Percentiles rank a stretch among this genome's conserved stretches.
Evolutionary conservation across 164 flowering plant species (phyloP).

Genomic region (grape (Vitis vinifera)): DNA sequence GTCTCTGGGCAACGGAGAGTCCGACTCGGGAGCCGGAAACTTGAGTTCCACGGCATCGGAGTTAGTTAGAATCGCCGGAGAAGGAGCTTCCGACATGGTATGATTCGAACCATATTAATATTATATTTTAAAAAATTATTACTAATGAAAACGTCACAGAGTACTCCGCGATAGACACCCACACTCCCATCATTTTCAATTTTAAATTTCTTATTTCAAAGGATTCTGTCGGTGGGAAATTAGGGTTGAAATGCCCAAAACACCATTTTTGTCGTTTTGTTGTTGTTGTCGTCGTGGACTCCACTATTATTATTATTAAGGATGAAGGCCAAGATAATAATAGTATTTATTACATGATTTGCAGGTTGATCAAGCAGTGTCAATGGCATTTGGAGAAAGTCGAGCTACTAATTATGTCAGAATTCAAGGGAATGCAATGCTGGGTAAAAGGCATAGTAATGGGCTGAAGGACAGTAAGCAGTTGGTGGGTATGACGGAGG

Average conservation of each 20-base stretch:
- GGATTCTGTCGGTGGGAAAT: neutral
- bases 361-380: constrained; percentile 71
- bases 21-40: constrained; percentile 20
- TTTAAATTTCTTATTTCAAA: neutral
- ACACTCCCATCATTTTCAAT: neutral
- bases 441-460: neutral
- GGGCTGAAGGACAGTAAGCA: neutral
- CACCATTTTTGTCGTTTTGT: neutral
- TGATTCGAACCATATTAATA: neutral
- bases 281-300: neutral
- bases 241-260: neutral
- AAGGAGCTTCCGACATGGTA: constrained; percentile 65
- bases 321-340: neutral
- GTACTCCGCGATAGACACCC: too few relatives aligned
- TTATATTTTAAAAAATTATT: neutral
- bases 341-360: neutral
- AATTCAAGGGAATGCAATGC: constrained; percentile 29
- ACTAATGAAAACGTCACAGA: neutral
- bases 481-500: constrained; percentile 26
- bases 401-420: constrained; percentile 49
- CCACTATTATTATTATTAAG: neutral
- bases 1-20: constrained; percentile 61
- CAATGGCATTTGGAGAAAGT: constrained; percentile 57
- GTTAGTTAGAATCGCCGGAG: constrained; percentile 49
- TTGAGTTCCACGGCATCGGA: constrained; percentile 17